Conservation (phyloP, 805 yeast species). For the Nakazawaea wyomingensis region DNA sequence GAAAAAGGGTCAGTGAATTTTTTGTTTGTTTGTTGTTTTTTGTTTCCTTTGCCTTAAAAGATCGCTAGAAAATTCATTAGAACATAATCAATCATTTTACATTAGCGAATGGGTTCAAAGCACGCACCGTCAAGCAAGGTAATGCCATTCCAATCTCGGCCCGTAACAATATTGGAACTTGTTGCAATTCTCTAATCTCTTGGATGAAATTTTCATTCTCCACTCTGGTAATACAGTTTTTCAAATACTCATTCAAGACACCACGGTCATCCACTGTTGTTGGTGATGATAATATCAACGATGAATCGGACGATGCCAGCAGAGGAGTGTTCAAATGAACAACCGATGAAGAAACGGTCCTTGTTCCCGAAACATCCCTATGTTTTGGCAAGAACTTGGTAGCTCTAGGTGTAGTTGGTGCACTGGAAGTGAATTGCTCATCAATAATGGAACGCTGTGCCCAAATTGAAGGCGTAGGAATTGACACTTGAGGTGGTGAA, state of each 20-base stretch:
- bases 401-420: constrained; percentile 6
- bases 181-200: constrained; percentile 70
- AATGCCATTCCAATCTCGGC: constrained; percentile 94
- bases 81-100: constrained; percentile 5
- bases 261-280: constrained; percentile 24
- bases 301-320: no score
- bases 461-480: constrained; percentile 19
- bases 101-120: constrained; percentile 73
- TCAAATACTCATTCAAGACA: constrained; percentile 53
- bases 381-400: background rate
- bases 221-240: constrained; percentile 48
- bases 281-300: no score
- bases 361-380: background rate
- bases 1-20: no score
- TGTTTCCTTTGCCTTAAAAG: no score
- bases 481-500: constrained; percentile 37
- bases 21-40: no score
- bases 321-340: no score
- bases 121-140: constrained; percentile 90
- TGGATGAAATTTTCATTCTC: constrained; percentile 68
- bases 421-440: background rate
- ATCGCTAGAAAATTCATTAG: background rate
- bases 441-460: background rate
- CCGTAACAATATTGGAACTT: constrained; percentile 79
- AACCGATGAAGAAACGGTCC: constrained; percentile 11